Conservation (phyloP, 257 asterid species). For the Gentiana straminea region DNA sequence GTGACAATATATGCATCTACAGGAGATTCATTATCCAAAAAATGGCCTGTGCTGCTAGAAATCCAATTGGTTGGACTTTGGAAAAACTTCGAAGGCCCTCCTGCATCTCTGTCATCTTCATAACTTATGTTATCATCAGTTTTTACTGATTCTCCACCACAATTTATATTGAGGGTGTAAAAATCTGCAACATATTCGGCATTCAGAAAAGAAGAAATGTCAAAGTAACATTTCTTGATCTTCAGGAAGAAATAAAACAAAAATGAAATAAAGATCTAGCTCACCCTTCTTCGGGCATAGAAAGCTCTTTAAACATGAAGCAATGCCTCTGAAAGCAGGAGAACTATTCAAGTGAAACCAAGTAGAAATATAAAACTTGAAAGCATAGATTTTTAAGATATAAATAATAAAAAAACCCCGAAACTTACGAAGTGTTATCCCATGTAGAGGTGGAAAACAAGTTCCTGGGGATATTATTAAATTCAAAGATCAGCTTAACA, state of each 20-base stretch:
- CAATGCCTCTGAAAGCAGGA: slow-evolving; percentile 24
- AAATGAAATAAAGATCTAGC: slow-evolving; percentile 9
- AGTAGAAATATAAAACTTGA: too few species aligned
- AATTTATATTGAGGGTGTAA: slow-evolving; percentile 39
- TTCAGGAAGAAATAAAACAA: too few species aligned
- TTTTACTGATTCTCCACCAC: slow-evolving; percentile 31
- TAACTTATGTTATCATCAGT: slow-evolving; percentile 6
- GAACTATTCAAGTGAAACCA: too few species aligned
- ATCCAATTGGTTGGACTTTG: slow-evolving; percentile 16
- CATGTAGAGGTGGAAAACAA: slow-evolving; percentile 49
- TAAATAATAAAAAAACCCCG: background rate
- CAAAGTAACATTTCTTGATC: too few species aligned
- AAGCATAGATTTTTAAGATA: background rate
- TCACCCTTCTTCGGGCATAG: slow-evolving; percentile 34
- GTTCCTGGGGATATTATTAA: slow-evolving; percentile 28
- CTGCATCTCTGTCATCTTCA: slow-evolving; percentile 12
- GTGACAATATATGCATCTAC: slow-evolving; percentile 5
- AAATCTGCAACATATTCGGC: too few species aligned
- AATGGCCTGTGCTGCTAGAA: slow-evolving; percentile 29
- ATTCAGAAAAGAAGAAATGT: too few species aligned
- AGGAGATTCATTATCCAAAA: slow-evolving; percentile 8
- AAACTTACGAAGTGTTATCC: slow-evolving; percentile 37
- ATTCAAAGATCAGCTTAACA: slow-evolving; percentile 1
- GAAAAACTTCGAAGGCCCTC: slow-evolving; percentile 17
- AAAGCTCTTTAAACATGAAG: slow-evolving; percentile 37